phyloP scores from a whole-genome alignment of 192 early-diverging fungal genomes.

The Irineochytrium annulatum region DNA sequence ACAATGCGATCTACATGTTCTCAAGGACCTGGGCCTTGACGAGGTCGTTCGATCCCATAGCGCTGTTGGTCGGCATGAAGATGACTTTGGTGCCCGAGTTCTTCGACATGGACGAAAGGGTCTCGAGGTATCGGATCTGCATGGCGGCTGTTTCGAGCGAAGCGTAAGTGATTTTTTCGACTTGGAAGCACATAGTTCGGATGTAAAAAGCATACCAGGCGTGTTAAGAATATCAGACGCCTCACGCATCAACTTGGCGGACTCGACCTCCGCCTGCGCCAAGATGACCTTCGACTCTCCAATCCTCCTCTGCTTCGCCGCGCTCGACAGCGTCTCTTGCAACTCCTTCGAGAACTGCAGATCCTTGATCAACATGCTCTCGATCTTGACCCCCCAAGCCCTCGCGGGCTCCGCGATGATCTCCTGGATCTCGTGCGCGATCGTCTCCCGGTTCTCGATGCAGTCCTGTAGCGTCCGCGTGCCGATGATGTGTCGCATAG shows the following conservation, averaged over 20 bases:
- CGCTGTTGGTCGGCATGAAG: constrained; percentile 13
- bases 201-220: no score
- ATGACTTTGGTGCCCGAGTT: constrained; percentile 62
- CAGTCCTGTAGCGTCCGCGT: constrained; percentile 78
- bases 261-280: constrained; percentile 68
- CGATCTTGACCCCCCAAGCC: constrained; percentile 69
- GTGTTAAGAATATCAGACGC: constrained; percentile 89
- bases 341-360: constrained; percentile 69
- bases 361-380: constrained; percentile 82
- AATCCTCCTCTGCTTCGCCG: constrained; percentile 85
- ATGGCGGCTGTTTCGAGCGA: constrained; percentile 40
- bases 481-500: constrained; percentile 79
- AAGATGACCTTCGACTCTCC: constrained; percentile 90
- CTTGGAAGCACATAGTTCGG: no score
- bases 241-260: constrained; percentile 87
- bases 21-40: neutral
- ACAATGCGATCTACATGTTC: neutral
- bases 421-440: constrained; percentile 79
- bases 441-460: constrained; percentile 84
- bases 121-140: constrained; percentile 90
- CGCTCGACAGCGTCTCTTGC: constrained; percentile 78
- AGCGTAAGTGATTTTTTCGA: neutral
- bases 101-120: constrained; percentile 72
- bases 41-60: neutral
- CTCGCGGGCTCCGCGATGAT: constrained; percentile 77